A percentile compares a stretch with the other conserved stretches of the same genome.
These are phyloP conservation scores for Cercospora berteroae DNA, from an alignment of 2,329 filamentous ascomycete genomes.

Conservation along the genomic window DNA sequence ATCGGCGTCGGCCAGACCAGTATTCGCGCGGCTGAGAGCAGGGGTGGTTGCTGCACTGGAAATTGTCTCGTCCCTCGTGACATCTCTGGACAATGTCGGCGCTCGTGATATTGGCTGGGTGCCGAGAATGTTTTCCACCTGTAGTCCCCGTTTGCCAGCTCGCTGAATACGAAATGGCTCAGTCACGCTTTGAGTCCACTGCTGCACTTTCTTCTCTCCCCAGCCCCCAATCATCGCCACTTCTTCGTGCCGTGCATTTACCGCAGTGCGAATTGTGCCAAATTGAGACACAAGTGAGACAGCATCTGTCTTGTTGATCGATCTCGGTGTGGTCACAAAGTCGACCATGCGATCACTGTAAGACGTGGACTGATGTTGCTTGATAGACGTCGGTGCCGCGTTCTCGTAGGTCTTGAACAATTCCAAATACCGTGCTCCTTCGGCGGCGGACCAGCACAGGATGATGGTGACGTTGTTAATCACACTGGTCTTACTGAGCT, in stretches of 20 bases:
- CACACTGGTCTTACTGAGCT: slow-evolving; percentile 86
- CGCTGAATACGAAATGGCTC: slow-evolving; percentile 80
- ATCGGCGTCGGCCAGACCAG: slow-evolving; percentile 40
- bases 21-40: slow-evolving; percentile 21
- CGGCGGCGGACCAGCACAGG: slow-evolving; percentile 89
- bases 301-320: slow-evolving; percentile 92
- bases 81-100: slow-evolving; percentile 31
- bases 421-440: slow-evolving; percentile 91
- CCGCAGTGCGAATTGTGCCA: slow-evolving; percentile 78
- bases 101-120: slow-evolving; percentile 29
- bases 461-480: slow-evolving; percentile 92
- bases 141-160: slow-evolving; percentile 57
- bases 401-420: slow-evolving; percentile 94
- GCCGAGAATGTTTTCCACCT: slow-evolving; percentile 36
- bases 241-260: slow-evolving; percentile 86
- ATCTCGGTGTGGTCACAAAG: slow-evolving; percentile 85
- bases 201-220: slow-evolving; percentile 91
- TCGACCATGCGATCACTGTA: slow-evolving; percentile 87
- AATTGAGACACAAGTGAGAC: slow-evolving; percentile 88
- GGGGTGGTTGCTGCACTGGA: slow-evolving; percentile 5
- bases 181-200: slow-evolving; percentile 76
- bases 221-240: slow-evolving; percentile 82
- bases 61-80: slow-evolving; percentile 27
- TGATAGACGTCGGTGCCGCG: slow-evolving; percentile 76
- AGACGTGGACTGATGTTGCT: slow-evolving; percentile 75